Evolutionary conservation across 805 yeast species (phyloP).

Genomic region (Saccharomycopsis sp.): DNA sequence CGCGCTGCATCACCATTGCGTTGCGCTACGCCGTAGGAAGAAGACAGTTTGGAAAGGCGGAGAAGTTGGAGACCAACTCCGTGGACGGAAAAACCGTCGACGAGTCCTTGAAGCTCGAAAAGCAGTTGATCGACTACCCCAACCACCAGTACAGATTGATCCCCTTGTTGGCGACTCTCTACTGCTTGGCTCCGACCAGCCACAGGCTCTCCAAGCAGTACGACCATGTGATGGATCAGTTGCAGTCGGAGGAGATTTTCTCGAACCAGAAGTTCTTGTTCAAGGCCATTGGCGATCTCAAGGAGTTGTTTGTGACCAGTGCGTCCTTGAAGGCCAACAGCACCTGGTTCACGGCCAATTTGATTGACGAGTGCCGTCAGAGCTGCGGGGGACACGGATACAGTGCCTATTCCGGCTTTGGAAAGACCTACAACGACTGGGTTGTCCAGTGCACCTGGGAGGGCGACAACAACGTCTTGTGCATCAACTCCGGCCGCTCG

Average conservation of each 20-base stretch:
- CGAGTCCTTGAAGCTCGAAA: slow-evolving; percentile 34
- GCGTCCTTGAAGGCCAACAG: slow-evolving; percentile 85
- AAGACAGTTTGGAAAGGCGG: slow-evolving; percentile 64
- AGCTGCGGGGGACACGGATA: slow-evolving; percentile 97
- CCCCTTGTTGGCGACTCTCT: slow-evolving; percentile 77
- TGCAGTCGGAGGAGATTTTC: slow-evolving; percentile 41
- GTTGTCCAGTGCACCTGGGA: slow-evolving; percentile 99
- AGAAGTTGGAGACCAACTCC: slow-evolving; percentile 25
- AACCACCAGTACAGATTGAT: slow-evolving; percentile 82
- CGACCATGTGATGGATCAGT: slow-evolving; percentile 39
- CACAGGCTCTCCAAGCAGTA: slow-evolving; percentile 30
- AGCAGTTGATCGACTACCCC: slow-evolving; percentile 78
- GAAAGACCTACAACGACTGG: slow-evolving; percentile 85
- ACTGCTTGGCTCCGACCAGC: slow-evolving; percentile 69
- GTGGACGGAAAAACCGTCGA: slow-evolving; percentile 2
- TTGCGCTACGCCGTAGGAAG: slow-evolving; percentile 84
- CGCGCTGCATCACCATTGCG: slow-evolving; percentile 77
- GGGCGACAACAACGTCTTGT: slow-evolving; percentile 87
- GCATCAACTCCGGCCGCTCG: slow-evolving; percentile 79
- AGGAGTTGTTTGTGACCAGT: slow-evolving; percentile 73
- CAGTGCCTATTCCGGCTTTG: slow-evolving; percentile 87
- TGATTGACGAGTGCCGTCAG: slow-evolving; percentile 87
- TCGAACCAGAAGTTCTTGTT: slow-evolving; percentile 11
- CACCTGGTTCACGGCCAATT: slow-evolving; percentile 76
- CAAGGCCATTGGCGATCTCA: slow-evolving; percentile 54